Conservation (phyloP, 305 asterid species). For the Solanum chacoense region DNA sequence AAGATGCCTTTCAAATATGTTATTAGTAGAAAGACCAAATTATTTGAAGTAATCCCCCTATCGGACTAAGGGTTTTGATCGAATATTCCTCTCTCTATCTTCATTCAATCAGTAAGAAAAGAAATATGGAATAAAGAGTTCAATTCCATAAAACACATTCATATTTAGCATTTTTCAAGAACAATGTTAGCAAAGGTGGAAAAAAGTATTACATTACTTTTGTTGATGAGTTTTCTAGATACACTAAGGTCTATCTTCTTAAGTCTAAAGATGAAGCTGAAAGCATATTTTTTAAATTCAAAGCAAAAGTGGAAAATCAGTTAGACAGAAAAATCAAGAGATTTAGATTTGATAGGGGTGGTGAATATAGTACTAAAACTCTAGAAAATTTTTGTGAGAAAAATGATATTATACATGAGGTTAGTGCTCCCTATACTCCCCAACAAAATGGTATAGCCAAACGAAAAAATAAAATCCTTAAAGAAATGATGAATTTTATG, state of each 20-base stretch:
- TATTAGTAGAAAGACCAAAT: background rate
- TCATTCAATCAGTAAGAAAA: too few species aligned
- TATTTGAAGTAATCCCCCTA: background rate
- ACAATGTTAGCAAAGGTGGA: background rate
- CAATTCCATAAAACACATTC: background rate
- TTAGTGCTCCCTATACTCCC: too few species aligned
- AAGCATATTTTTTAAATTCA: too few species aligned
- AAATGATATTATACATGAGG: too few species aligned
- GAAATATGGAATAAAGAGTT: too few species aligned
- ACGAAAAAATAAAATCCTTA: background rate
- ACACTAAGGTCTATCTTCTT: background rate
- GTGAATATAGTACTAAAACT: too few species aligned
- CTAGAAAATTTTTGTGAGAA: too few species aligned
- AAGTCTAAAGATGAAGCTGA: background rate
- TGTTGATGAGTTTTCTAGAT: background rate
- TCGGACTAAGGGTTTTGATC: too few species aligned
- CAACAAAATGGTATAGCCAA: background rate
- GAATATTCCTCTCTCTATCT: too few species aligned
- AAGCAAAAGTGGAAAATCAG: background rate
- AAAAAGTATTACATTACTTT: background rate
- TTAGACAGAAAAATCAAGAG: background rate
- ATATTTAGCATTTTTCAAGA: background rate
- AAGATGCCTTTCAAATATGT: background rate
- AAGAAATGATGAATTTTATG: background rate
- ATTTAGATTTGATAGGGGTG: background rate